Evolutionary conservation across 1,139 yeast genomes (phyloP).

Genomic region (Saccharomyces uvarum): DNA sequence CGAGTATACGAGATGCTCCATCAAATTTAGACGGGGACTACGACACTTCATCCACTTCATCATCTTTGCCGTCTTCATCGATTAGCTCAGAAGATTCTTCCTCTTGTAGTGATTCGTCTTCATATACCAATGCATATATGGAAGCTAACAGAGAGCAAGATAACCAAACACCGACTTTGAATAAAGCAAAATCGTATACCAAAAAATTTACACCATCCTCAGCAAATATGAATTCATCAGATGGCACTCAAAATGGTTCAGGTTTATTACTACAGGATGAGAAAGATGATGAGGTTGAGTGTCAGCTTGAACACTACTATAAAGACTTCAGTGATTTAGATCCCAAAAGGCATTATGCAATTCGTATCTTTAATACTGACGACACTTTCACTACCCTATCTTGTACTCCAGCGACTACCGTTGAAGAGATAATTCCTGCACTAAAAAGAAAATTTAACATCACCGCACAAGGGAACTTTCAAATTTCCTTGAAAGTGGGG

Average conservation of each 20-base stretch:
- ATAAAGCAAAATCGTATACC: neutral
- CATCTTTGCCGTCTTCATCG: neutral
- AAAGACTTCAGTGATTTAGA: conserved; percentile 30
- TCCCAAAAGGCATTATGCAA: conserved; percentile 30
- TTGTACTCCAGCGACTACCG: conserved; percentile 66
- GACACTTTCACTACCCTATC: conserved; percentile 76
- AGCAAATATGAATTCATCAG: conserved; percentile 2
- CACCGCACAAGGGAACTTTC: conserved; percentile 68
- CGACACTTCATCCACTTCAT: neutral
- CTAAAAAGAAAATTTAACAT: conserved; percentile 60
- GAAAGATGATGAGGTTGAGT: conserved; percentile 33
- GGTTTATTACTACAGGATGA: conserved; percentile 24
- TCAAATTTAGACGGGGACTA: conserved; percentile 2
- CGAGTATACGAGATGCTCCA: conserved; percentile 2
- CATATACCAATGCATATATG: neutral
- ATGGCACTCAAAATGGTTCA: conserved; percentile 4
- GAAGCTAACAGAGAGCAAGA: neutral
- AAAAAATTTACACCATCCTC: conserved; percentile 6
- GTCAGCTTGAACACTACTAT: conserved; percentile 28
- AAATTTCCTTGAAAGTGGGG: conserved; percentile 73
- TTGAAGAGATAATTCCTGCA: conserved; percentile 60
- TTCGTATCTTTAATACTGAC: conserved; percentile 70
- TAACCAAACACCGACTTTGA: neutral
- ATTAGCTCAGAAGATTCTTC: neutral
- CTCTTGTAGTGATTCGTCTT: neutral